phyloP scores from a whole-genome alignment of 2,329 filamentous ascomycete species.

The Aspergillus clavatus region DNA sequence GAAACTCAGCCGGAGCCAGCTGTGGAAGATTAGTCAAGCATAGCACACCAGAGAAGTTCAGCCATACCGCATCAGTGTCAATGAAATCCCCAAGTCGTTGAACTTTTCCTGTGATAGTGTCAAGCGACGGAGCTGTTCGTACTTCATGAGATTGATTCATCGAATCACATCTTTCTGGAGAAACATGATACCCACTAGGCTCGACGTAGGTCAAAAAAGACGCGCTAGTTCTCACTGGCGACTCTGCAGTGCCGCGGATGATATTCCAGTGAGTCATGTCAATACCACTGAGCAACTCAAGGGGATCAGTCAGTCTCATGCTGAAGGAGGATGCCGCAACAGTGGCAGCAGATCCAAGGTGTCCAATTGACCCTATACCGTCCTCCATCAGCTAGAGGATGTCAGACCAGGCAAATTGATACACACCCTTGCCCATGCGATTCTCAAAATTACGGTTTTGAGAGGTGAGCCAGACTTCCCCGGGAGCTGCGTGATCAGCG shows the following conservation, averaged over 20 bases:
- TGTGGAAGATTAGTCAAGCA: conserved; percentile 9
- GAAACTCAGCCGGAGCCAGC: conserved; percentile 40
- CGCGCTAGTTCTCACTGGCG: neutral
- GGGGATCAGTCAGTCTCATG: conserved; percentile 42
- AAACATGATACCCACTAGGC: conserved; percentile 2
- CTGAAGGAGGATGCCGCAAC: conserved; percentile 46
- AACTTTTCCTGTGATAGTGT: conserved; percentile 32
- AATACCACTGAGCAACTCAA: conserved; percentile 25
- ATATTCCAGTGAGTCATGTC: conserved; percentile 18
- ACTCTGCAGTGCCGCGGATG: neutral
- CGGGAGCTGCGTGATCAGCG: conserved; percentile 38
- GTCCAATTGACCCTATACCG: conserved; percentile 38
- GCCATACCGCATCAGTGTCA: conserved; percentile 37
- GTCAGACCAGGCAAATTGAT: neutral
- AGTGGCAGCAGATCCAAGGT: conserved; percentile 43
- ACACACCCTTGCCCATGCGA: conserved; percentile 40
- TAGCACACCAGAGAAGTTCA: neutral
- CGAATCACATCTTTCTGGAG: neutral
- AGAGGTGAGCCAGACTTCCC: conserved; percentile 44
- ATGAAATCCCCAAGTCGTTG: conserved; percentile 44
- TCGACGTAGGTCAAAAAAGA: conserved; percentile 8
- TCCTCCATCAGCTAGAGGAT: neutral
- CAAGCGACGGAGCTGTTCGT: neutral
- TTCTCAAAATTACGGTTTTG: conserved; percentile 48
- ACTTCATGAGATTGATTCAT: neutral